Conservation (phyloP, 192 early-diverging fungal genomes). For the Podila minutissima region DNA sequence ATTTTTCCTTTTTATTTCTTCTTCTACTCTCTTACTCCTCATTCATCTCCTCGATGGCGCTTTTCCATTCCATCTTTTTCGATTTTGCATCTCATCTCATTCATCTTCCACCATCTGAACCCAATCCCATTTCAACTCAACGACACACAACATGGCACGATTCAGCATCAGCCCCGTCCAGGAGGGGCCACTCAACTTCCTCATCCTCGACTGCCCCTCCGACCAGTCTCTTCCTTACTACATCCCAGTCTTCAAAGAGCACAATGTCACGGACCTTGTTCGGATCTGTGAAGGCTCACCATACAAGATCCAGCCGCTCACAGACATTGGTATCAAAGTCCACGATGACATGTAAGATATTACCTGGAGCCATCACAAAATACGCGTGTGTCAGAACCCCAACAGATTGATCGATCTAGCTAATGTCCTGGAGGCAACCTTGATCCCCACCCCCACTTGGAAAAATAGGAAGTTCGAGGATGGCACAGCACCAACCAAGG, state of each 20-base stretch:
- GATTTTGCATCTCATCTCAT: not conserved
- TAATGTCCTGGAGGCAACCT: not conserved
- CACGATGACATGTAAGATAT: slow-evolving; percentile 62
- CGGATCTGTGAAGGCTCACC: slow-evolving; percentile 70
- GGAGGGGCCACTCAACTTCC: slow-evolving; percentile 51
- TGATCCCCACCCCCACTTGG: not conserved
- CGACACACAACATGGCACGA: slow-evolving; percentile 10
- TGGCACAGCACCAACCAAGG: slow-evolving; percentile 61
- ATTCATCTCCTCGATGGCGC: not conserved
- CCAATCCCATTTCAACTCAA: not conserved
- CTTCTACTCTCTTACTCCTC: not conserved
- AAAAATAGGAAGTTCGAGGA: slow-evolving; percentile 67
- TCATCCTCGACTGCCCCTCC: slow-evolving; percentile 78
- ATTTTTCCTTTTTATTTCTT: not conserved
- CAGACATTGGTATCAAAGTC: slow-evolving; percentile 62
- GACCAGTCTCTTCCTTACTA: slow-evolving; percentile 63
- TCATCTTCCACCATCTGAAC: not conserved
- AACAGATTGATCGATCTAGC: too few species aligned
- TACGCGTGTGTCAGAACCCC: not conserved
- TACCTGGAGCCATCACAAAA: not conserved
- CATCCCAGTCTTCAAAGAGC: slow-evolving; percentile 55
- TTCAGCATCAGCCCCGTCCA: slow-evolving; percentile 36
- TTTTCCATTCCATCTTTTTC: not conserved
- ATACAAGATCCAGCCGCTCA: slow-evolving; percentile 63
- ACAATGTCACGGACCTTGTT: slow-evolving; percentile 72